phyloP scores from a whole-genome alignment of 2,329 filamentous ascomycete species.

The Botrytis paeoniae region DNA sequence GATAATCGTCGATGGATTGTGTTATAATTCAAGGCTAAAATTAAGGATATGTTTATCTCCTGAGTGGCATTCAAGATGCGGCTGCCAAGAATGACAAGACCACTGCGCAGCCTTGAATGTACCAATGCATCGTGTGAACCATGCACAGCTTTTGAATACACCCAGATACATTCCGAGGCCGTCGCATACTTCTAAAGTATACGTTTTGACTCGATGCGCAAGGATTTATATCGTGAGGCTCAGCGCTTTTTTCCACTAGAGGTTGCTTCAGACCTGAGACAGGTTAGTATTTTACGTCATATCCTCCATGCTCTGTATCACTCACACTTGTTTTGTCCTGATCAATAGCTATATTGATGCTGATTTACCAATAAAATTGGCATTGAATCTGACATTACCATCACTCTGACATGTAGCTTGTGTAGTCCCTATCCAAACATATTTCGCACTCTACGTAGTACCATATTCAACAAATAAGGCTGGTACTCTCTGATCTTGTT shows the following conservation, averaged over 20 bases:
- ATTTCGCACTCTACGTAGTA: slow-evolving; percentile 23
- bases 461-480: slow-evolving; percentile 20
- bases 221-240: too few species aligned
- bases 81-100: neutral
- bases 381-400: slow-evolving; percentile 33
- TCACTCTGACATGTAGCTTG: slow-evolving; percentile 36
- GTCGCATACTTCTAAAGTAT: neutral
- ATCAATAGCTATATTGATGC: slow-evolving; percentile 35
- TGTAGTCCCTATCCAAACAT: slow-evolving; percentile 30
- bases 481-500: slow-evolving; percentile 35
- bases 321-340: slow-evolving; percentile 31
- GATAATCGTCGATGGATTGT: neutral
- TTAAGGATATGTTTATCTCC: neutral
- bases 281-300: neutral
- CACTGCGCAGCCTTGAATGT: neutral
- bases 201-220: too few species aligned
- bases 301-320: neutral
- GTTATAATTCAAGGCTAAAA: neutral
- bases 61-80: neutral
- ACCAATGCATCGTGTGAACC: neutral
- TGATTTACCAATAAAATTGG: slow-evolving; percentile 32
- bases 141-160: neutral
- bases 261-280: neutral
- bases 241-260: slow-evolving; percentile 17
- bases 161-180: too few species aligned